These are phyloP conservation scores for Plasmodium relictum DNA, from an alignment of 169 alveolate species.

Conservation along the genomic window DNA sequence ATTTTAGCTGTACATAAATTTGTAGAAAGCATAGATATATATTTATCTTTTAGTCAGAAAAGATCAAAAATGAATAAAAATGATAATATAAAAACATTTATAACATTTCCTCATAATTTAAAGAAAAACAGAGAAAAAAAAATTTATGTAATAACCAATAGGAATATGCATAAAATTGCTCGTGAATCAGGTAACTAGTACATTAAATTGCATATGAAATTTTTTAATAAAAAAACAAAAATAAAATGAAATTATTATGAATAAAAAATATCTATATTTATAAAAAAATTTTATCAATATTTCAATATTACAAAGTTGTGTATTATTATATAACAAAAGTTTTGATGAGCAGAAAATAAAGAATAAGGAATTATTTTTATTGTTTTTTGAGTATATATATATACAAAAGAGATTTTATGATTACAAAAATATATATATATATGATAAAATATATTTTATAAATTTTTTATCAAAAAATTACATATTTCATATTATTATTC, in stretches of 20 bases:
- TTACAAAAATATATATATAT: not conserved
- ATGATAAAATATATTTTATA: not conserved
- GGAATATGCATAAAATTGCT: conserved; percentile 25
- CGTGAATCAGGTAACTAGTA: conserved; percentile 29
- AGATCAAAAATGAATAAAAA: conserved; percentile 74
- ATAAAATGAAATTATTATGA: not conserved
- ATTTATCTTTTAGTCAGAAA: conserved; percentile 62
- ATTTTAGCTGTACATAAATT: conserved; percentile 73
- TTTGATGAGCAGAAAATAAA: not conserved
- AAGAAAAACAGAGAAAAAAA: conserved; percentile 72
- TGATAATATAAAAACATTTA: conserved; percentile 72
- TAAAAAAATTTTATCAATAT: not conserved
- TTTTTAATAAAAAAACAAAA: not conserved
- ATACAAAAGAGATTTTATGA: not conserved
- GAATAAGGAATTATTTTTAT: not conserved
- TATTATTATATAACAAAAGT: not conserved
- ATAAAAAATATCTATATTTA: not conserved
- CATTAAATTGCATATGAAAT: not conserved
- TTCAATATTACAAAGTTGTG: not conserved
- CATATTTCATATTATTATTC: not conserved
- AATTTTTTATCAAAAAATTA: not conserved
- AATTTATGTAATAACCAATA: conserved; percentile 57
- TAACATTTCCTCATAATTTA: conserved; percentile 74
- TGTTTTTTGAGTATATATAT: not conserved
- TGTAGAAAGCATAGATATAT: conserved; percentile 71